Base-by-base conservation (phyloP, 768 basidiomycete species). In the Termitomyces eurrhizus region DNA sequence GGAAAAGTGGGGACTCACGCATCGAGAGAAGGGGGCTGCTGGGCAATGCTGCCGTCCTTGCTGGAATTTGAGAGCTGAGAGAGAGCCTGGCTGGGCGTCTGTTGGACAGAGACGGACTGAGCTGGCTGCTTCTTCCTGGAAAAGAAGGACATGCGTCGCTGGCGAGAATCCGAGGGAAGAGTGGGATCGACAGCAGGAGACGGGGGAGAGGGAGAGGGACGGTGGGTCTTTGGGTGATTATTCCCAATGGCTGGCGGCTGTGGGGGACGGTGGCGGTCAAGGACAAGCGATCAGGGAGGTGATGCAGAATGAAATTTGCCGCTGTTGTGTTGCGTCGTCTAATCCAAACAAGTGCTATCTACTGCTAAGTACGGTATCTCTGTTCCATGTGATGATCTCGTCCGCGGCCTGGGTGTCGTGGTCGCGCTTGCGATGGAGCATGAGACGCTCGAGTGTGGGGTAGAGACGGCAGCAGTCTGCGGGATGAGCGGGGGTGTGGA, bases 91-190 rank as follows among this genome's bases (percentile, higher is more conserved):
- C 81, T 84, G 7, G 87, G 84, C 8, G 86, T 83, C 70, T 87
- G 85, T 7, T 83, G 77, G 57, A 87, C 75, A 46, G 84, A 81
- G 65, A 87, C 84, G 67, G 74, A 74, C 65, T 80, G 80, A 26
- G 73, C 75, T 65, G 76, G 74, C 53, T 86, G 83, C 83, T 90
- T 92, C 87, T 87, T 92, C 83, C 90, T 83, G 48, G 85, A 88
- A 84, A 93, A 93, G 90, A 92, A 93, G 82, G 90, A 92, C 92
- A 93, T 93, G 85, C 88, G 88, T 74, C 86, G 83, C 75, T 80
- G 53, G 39, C 53, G 53, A 0, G 39, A 26, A 33, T 51, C 35
- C 13, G 6, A 14, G 46, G 46, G 12, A 24, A 35, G 21, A 0
- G 33, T 50, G 32, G 49, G 32, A 9, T 32, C n/a, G 24, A 29